Conservation (phyloP, 805 yeast genomes). For the Cyberlindnera mississippiensis region DNA sequence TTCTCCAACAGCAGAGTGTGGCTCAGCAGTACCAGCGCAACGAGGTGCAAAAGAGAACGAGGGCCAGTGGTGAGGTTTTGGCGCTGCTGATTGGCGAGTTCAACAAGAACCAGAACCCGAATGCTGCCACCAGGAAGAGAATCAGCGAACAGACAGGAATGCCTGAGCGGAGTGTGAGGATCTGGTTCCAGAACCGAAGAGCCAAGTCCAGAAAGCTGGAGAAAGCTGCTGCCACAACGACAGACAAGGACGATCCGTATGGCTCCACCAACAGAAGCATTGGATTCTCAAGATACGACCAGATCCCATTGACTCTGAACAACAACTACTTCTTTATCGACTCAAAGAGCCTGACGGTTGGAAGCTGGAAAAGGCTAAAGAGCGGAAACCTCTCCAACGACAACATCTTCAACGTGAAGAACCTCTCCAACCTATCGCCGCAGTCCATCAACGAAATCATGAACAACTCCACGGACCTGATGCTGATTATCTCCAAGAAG, state of each 20-base stretch:
- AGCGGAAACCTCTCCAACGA: constrained; percentile 47
- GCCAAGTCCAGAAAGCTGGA: constrained; percentile 72
- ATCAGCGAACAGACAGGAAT: constrained; percentile 71
- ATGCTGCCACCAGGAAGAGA: constrained; percentile 62
- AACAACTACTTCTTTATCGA: constrained; percentile 68
- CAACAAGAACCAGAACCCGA: constrained; percentile 69
- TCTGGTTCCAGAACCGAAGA: constrained; percentile 90
- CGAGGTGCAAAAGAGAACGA: constrained; percentile 45
- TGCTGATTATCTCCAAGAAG: constrained; percentile 66
- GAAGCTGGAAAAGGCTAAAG: constrained; percentile 76
- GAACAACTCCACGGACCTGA: constrained; percentile 61
- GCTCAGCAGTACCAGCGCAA: constrained; percentile 8
- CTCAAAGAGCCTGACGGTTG: constrained; percentile 65
- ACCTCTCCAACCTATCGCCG: constrained; percentile 63
- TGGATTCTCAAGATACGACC: constrained; percentile 32
- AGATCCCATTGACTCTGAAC: constrained; percentile 52
- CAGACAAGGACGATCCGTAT: constrained; percentile 19
- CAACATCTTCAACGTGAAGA: constrained; percentile 37
- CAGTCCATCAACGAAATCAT: constrained; percentile 57
- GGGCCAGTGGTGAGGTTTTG: constrained; percentile 80
- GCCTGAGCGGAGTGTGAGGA: constrained; percentile 85
- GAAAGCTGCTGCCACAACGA: constrained; percentile 36
- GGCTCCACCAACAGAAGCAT: constrained; percentile 7
- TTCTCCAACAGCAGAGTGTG: background rate
- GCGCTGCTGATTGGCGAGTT: constrained; percentile 66